Evolutionary conservation across 2,329 filamentous ascomycete genomes (phyloP), one percentile per base, ranked within the genome.

Genomic region (Rutstroemia sydowiana): DNA sequence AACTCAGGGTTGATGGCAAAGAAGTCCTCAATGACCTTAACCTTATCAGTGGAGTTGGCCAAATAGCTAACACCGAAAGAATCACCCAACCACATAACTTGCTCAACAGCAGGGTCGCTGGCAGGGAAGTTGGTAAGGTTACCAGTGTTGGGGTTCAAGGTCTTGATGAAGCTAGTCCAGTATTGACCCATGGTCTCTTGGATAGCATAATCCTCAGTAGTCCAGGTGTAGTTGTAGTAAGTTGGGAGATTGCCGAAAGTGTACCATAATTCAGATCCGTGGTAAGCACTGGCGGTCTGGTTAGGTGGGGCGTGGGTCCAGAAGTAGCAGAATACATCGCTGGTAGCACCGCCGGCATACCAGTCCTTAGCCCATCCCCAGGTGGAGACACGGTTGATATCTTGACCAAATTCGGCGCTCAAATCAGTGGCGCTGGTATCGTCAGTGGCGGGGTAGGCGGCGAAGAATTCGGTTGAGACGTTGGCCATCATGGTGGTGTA

Each of bases 111-210:
- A 20, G 23, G 23, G 8, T 20, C 36, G 7, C n/a, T 9, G 18
- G 16, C 36, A n/a, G 16, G 36, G 36, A 39, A 39, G 4, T 39
- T 20, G 16, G 36, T 10, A 16, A 39, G 20, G 16, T 20, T 20
- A 21, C 11, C 16, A 3, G n/a, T 16, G 23, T 43, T 43, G 2
- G 41, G 21, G 23, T 43, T 43, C 2, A 16, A 10, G 8, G 21
- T 43, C 20, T 43, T 43, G 41, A 89, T 79, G 63, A 89, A 91
- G 58, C 82, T 87, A 2, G 80, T 78, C 84, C 84, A 88, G 66
- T 88, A 90, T 0, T 73, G 75, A 60, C 87, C 82, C 31, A 85
- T 63, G 13, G 23, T 34, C 8, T 48, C 44, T 51, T 60, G 54
- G 16, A 66, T 53, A 9, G 45, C 45, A 49, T 64, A 66, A 43